Evolutionary conservation across 805 yeast species (phyloP), one percentile per base, ranked within the genome.

Genomic region (Wickerhamiella kazuoi): DNA sequence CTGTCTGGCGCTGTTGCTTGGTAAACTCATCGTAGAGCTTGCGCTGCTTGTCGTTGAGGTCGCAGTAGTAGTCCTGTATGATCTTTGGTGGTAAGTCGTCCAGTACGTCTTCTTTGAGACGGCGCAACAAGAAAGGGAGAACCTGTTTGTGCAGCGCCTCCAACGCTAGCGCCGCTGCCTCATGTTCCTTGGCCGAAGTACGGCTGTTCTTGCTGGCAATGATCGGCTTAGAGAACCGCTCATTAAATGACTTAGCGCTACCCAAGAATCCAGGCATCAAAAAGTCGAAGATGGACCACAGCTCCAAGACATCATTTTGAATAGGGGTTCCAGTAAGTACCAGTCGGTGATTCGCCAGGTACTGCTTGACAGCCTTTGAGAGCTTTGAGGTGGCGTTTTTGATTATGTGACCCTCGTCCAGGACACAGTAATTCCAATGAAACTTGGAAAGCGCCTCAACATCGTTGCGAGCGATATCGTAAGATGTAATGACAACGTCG

Each of bases 231-330:
- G 96, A 93, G 66, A 87, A 90, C 48, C 86, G 71, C 45, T 87
- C 97, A 52, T 84, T 90, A 63, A 90, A 90, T 37, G 78, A 70
- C 58, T 84, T 87, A 53, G 90, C 98, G 2, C 93, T 76, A 13
- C 99, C 99, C 46, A 90, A 64, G 53, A 90, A 90, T 0, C 99
- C 99, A 2, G 99, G 99, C 99, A 90, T 90, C 57, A 90, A 66
- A 57, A 84, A 90, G 58, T 90, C 98, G 64, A 90, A 90, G 52
- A 90, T 64, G 3, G 98, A 90, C 99, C 99, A 90, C 45, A 90
- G 64, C 58, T 90, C 99, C 33, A 90, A 67, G 2, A 90, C 98
- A 53, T 90, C 90, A 55, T 90, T 90, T 58, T 90, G 99, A 50
- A 90, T 90, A 13, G 99, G 99, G 0, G 99, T 90, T 50, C 99